A percentile compares a stretch with the other conserved stretches of the same genome.
phyloP scores from a whole-genome alignment of 2,329 filamentous ascomycete species.

The Xylaria sp. region DNA sequence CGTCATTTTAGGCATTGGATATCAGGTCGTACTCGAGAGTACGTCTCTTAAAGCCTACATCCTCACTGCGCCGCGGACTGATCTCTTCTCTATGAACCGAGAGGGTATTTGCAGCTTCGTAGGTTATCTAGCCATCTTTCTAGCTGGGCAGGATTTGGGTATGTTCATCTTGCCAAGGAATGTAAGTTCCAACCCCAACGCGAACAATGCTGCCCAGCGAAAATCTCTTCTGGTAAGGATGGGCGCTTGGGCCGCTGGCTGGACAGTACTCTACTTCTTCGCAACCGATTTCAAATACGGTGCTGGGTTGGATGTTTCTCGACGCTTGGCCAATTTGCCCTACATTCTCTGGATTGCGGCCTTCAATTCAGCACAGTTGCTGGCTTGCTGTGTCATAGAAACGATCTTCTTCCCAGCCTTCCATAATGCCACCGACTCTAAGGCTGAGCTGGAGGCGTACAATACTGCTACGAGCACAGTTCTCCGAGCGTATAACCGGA shows the following conservation, averaged over 20 bases:
- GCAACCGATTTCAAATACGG: constrained; percentile 76
- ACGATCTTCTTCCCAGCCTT: constrained; percentile 79
- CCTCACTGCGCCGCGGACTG: constrained; percentile 80
- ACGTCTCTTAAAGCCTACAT: constrained; percentile 86
- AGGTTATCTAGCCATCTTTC: constrained; percentile 94
- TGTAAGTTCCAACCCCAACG: constrained; percentile 56
- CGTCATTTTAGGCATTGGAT: constrained; percentile 72
- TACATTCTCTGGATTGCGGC: constrained; percentile 94
- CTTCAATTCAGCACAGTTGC: constrained; percentile 87
- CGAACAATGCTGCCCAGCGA: constrained; percentile 60
- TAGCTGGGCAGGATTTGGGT: constrained; percentile 86
- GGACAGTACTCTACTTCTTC: constrained; percentile 76
- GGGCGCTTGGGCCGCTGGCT: constrained; percentile 71
- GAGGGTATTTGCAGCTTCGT: constrained; percentile 96
- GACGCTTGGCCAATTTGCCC: constrained; percentile 89
- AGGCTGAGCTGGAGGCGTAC: constrained; percentile 72
- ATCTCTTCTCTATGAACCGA: constrained; percentile 87
- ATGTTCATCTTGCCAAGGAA: constrained; percentile 78
- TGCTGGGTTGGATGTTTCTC: constrained; percentile 80
- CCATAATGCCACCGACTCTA: constrained; percentile 66
- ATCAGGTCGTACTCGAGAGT: constrained; percentile 80
- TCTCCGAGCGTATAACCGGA: constrained; percentile 86
- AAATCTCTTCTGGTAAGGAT: constrained; percentile 72
- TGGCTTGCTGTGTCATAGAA: constrained; percentile 82
- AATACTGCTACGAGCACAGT: constrained; percentile 80